Evolutionary conservation across 2,329 filamentous ascomycete genomes (phyloP).

Genomic region (Simplicillium sp.): DNA sequence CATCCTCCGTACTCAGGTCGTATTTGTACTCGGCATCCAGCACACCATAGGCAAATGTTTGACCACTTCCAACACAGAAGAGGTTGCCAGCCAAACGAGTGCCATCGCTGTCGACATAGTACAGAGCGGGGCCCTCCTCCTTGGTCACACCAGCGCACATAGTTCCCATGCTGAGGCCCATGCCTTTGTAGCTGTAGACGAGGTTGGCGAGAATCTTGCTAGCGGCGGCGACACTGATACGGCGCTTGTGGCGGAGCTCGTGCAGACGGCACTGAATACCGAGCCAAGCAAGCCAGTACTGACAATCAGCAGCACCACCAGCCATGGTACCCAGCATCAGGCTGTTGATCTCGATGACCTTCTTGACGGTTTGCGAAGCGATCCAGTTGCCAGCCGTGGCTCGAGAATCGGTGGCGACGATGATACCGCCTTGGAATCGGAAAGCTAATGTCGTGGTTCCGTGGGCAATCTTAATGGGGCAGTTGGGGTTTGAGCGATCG

Average conservation of each 20-base stretch:
- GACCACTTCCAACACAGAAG: slow-evolving; percentile 95
- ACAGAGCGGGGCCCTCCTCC: slow-evolving; percentile 91
- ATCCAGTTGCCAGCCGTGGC: slow-evolving; percentile 99
- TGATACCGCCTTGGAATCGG: slow-evolving; percentile 96
- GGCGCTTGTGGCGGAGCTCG: slow-evolving; percentile 97
- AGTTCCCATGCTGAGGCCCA: slow-evolving; percentile 97
- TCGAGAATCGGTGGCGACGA: slow-evolving; percentile 94
- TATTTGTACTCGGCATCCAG: slow-evolving; percentile 92
- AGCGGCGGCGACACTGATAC: slow-evolving; percentile 93
- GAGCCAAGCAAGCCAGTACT: slow-evolving; percentile 98
- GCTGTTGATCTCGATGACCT: slow-evolving; percentile 98
- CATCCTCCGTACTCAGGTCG: slow-evolving; percentile 78
- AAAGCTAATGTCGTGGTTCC: slow-evolving; percentile 97
- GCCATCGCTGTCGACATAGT: slow-evolving; percentile 95
- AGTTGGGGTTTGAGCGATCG: slow-evolving; percentile 92
- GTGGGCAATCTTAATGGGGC: slow-evolving; percentile 98
- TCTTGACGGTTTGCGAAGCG: slow-evolving; percentile 98
- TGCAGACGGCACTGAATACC: slow-evolving; percentile 99
- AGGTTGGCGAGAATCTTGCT: slow-evolving; percentile 98
- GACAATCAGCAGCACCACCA: slow-evolving; percentile 95
- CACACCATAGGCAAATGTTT: slow-evolving; percentile 98
- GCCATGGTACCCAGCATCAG: slow-evolving; percentile 95
- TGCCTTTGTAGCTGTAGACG: slow-evolving; percentile 97
- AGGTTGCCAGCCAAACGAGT: slow-evolving; percentile 88
- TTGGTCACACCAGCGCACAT: slow-evolving; percentile 98